Evolutionary conservation across 176 grass and related monocot genomes (phyloP).

Genomic region (Neostapfia colusana): DNA sequence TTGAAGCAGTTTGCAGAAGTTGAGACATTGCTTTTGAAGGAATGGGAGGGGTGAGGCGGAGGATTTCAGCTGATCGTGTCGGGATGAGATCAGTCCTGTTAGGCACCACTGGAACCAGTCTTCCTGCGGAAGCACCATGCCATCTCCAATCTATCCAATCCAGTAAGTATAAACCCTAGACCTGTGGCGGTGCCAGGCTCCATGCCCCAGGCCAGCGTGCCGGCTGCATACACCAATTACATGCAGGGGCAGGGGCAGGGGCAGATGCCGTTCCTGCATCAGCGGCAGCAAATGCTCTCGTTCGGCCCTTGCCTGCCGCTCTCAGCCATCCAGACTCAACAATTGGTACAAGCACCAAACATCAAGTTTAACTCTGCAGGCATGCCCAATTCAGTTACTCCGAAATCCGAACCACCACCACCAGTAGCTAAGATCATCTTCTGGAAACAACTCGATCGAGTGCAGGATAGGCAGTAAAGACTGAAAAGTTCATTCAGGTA

Average conservation of each 20-base stretch:
- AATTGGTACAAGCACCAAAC: constrained; percentile 42
- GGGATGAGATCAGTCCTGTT: constrained; percentile 51
- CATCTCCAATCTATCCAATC: constrained; percentile 38
- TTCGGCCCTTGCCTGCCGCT: constrained; percentile 67
- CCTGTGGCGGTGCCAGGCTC: constrained; percentile 30
- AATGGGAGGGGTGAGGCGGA: constrained; percentile 79
- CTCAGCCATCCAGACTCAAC: constrained; percentile 51
- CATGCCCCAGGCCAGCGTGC: constrained; percentile 39
- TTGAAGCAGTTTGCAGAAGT: constrained; percentile 94
- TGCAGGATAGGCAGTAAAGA: constrained; percentile 48
- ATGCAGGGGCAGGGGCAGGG: constrained; percentile 53
- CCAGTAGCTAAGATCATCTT: constrained; percentile 60
- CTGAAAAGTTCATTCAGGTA: neutral
- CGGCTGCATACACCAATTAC: constrained; percentile 26
- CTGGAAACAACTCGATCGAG: constrained; percentile 67
- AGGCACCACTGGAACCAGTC: constrained; percentile 19
- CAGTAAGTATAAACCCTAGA: constrained; percentile 45
- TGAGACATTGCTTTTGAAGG: constrained; percentile 89
- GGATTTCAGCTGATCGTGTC: constrained; percentile 55
- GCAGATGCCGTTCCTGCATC: constrained; percentile 64
- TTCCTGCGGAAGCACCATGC: constrained; percentile 23
- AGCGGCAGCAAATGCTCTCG: constrained; percentile 69
- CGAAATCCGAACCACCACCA: constrained; percentile 79
- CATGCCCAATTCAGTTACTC: constrained; percentile 43
- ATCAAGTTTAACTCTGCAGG: constrained; percentile 59